Evolutionary conservation across 164 flowering plant genomes (phyloP).

Genomic region (Vitis labrusca): DNA sequence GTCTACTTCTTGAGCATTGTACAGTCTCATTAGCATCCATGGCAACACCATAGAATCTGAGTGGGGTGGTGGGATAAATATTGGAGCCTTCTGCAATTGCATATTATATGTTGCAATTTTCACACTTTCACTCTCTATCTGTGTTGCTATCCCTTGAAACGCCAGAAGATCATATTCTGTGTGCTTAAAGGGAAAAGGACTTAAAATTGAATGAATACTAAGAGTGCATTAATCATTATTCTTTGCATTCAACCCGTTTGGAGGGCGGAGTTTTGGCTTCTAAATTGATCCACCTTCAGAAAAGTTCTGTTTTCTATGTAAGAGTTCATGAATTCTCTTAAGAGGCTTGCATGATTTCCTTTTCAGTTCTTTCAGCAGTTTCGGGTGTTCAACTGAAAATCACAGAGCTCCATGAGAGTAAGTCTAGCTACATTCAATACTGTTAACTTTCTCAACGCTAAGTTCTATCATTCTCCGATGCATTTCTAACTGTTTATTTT

Average conservation of each 20-base stretch:
- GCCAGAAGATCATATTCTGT: too few species aligned
- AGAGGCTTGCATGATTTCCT: conserved; percentile 12
- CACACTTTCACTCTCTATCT: too few species aligned
- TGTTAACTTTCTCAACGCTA: neutral
- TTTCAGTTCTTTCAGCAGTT: conserved; percentile 75
- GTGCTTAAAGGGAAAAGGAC: too few species aligned
- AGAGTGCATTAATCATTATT: too few species aligned
- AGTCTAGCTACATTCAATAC: conserved; percentile 18
- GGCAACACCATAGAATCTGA: neutral
- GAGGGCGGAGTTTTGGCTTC: too few species aligned
- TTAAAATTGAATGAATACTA: too few species aligned
- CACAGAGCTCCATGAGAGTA: conserved; percentile 53
- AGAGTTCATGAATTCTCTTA: neutral
- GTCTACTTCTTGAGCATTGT: neutral
- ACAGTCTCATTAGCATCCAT: neutral
- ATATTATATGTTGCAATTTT: too few species aligned
- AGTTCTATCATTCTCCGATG: neutral
- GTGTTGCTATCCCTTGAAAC: too few species aligned
- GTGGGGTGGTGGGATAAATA: too few species aligned
- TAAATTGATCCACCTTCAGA: neutral
- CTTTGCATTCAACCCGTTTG: too few species aligned
- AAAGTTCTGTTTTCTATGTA: neutral
- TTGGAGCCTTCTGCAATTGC: too few species aligned
- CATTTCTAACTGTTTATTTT: neutral
- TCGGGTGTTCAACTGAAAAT: conserved; percentile 53